Evolutionary conservation across 257 asterid genomes (phyloP), one percentile per base, ranked within the genome.

Genomic region (Penstemon newberryi): DNA sequence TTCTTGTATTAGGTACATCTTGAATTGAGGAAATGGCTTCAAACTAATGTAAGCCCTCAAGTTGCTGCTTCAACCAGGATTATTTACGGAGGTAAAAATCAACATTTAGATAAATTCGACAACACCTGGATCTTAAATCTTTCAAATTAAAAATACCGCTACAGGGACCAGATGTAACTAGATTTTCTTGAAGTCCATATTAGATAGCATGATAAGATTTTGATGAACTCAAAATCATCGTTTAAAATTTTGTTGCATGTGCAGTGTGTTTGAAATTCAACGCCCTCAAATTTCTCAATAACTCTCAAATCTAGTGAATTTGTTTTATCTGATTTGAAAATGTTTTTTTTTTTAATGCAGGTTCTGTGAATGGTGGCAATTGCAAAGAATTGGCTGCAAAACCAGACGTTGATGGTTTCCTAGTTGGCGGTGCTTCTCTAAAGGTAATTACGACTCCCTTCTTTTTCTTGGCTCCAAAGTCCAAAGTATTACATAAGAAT

Each of bases 21-120:
- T 75, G 96, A 89, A 76, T 77, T 93, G 86, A 93, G 99, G 90
- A 90, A 85, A 82, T 93, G 99, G 99, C 96, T 93, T 54, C 73
- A 80, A 18, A 77, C 77, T n/a, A 87, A 89, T 71, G 84, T 82
- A 8, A 85, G 82, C 60, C 74, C 96, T 60, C 78, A 86, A 38
- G 96, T 89, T 52, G 92, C 99, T 83, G 84, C 85, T 4, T 83
- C 96, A 42, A 90, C 96, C 71, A 84, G 99, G 90, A 93, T 93
- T 67, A 93, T 93, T 73, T 93, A 93, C 64, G 99, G 99, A 84
- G 99, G 98, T 93, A 77, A 37, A 10, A 58, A 46, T 12, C 25
- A 66, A 41, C 53, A 43, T 58, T 9, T 73, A 40, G 42, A 55
- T 12, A 40, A 19, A 56, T 62, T 71, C 47, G 10, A 36, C 65